These are phyloP conservation scores for Teratosphaeria pseudoeucalypti DNA, from an alignment of 2,329 filamentous ascomycete genomes.

Conservation along the genomic window DNA sequence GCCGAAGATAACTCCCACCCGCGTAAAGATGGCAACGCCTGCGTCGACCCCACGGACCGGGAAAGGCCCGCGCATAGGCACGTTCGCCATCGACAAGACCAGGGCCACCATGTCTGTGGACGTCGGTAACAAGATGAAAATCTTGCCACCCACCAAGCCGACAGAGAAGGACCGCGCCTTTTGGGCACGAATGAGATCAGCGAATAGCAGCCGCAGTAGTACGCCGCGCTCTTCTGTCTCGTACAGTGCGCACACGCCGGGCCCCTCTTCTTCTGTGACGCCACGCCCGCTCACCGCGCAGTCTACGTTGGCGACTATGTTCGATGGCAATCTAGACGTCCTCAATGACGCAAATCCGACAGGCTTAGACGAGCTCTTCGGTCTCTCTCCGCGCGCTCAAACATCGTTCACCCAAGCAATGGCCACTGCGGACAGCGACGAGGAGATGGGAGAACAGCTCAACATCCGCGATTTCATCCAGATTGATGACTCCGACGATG, in stretches of 20 bases:
- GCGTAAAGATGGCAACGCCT: conserved; percentile 1
- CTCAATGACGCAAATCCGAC: conserved; percentile 54
- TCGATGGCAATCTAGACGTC: conserved; percentile 43
- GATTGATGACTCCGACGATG: conserved; percentile 15
- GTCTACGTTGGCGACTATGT: conserved; percentile 23
- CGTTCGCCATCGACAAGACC: conserved; percentile 19
- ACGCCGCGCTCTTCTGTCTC: conserved; percentile 20
- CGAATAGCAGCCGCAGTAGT: conserved; percentile 18
- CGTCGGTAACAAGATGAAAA: conserved; percentile 8
- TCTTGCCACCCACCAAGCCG: conserved; percentile 12
- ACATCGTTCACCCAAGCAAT: conserved; percentile 45
- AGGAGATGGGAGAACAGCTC: conserved; percentile 8
- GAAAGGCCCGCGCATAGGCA: conserved; percentile 15
- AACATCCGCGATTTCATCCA: conserved; percentile 21
- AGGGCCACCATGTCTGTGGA: conserved; percentile 13
- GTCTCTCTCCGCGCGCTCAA: conserved; percentile 34
- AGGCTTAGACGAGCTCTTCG: conserved; percentile 31
- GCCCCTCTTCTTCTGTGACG: background rate
- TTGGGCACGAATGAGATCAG: conserved; percentile 21
- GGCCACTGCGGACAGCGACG: conserved; percentile 12
- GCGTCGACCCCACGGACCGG: conserved; percentile 5
- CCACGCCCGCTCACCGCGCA: conserved; percentile 23
- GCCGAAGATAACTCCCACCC: background rate
- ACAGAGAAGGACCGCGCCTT: conserved; percentile 17
- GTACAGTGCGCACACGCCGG: conserved; percentile 12